Base-by-base conservation (phyloP, 1,284 basidiomycete species). In the Ceratobasidium papillatum region DNA sequence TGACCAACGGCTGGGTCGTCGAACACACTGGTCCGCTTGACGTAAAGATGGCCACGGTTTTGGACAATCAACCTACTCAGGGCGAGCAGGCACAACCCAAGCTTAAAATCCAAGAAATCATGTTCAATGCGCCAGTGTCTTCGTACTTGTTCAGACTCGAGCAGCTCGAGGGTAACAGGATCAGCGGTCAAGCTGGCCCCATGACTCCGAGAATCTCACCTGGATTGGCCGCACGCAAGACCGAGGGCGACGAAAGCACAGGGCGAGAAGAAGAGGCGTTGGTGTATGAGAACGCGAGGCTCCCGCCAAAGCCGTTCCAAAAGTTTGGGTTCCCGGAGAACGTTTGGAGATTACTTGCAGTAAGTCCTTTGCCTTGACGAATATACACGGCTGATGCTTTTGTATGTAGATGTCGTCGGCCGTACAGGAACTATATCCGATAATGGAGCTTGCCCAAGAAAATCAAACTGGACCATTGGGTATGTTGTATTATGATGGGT, bases 191-290 rank as follows among this genome's bases (percentile, higher is more conserved):
- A n/a, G 45, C 32, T 27, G 38, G n/a, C 38, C 66, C 66, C 1
- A 71, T 71, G 66, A 71, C 66, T 12, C 66, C 66, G n/a, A 54
- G 66, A 41, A 71, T 71, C 17, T 71, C 66, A 7, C 66, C 66
- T n/a, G 66, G 66, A 38, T 30, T 71, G 34, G 52, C 54, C 12
- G 52, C 66, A 22, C 66, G 66, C 38, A 58, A 68, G 36, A 30
- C 54, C 27, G 65, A 52, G 7, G 54, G 54, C 19, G 51, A 51
- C 9, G 66, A 38, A 17, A 38, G 27, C 19, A 9, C 17, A 22
- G 66, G 38, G 17, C 52, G 54, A 38, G 66, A 71, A 34, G 66
- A 71, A 27, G 66, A 71, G 32, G 25, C 19, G 54, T 0, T 71
- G 12, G 41, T 45, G 66, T 71, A 45, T 30, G 66, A 71, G 41